Evolutionary conservation across 2,329 filamentous ascomycete species (phyloP).

Genomic region (Pseudogymnoascus sp.): DNA sequence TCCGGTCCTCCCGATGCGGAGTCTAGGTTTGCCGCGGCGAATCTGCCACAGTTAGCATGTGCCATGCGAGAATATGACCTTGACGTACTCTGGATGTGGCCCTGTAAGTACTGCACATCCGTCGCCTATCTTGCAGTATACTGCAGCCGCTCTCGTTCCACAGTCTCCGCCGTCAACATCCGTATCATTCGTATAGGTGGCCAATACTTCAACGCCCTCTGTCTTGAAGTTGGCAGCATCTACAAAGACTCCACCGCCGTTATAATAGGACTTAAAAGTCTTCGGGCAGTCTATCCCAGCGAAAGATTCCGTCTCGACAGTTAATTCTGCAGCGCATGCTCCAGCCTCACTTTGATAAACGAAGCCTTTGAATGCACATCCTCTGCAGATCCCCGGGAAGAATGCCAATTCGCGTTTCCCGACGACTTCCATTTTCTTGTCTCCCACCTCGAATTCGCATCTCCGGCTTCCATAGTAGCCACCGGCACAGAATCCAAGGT

Average conservation of each 20-base stretch:
- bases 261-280: slow-evolving; percentile 74
- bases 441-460: slow-evolving; percentile 89
- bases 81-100: slow-evolving; percentile 78
- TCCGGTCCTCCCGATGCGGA: slow-evolving; percentile 57
- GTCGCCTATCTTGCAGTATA: slow-evolving; percentile 75
- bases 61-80: not conserved
- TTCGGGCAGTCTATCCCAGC: slow-evolving; percentile 44
- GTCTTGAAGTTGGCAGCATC: slow-evolving; percentile 57
- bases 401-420: slow-evolving; percentile 80
- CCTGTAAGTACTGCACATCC: slow-evolving; percentile 76
- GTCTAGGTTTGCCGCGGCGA: slow-evolving; percentile 70
- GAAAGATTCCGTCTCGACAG: slow-evolving; percentile 46
- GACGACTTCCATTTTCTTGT: slow-evolving; percentile 72
- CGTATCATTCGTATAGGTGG: slow-evolving; percentile 66
- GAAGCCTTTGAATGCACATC: slow-evolving; percentile 82
- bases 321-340: slow-evolving; percentile 63
- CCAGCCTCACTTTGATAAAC: slow-evolving; percentile 83
- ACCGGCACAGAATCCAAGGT: slow-evolving; percentile 88
- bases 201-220: slow-evolving; percentile 70
- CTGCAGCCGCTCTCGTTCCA: slow-evolving; percentile 69
- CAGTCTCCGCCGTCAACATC: slow-evolving; percentile 71
- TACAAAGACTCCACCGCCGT: slow-evolving; percentile 90
- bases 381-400: slow-evolving; percentile 79
- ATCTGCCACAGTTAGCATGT: slow-evolving; percentile 46
- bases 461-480: slow-evolving; percentile 77